Evolutionary conservation across 2,329 filamentous ascomycete species (phyloP), one percentile per base, ranked within the genome.

Genomic region (Pestalotiopsis sp.): DNA sequence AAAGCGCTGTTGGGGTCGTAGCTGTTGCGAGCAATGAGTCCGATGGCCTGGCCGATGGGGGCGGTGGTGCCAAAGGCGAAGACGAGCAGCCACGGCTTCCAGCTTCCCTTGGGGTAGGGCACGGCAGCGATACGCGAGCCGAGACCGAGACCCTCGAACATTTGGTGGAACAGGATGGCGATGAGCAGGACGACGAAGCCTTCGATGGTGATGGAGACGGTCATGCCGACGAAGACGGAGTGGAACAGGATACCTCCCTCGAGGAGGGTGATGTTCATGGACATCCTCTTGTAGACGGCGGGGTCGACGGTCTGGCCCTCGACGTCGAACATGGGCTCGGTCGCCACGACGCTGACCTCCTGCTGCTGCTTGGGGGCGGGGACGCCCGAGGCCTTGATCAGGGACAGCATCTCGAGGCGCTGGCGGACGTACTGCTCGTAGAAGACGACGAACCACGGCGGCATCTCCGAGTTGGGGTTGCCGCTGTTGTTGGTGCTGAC

Each of bases 241-340:
- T 94, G 92, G 77, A 94, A 94, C 12, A 94, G 83, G 71, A 94
- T 94, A 70, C 92, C 92, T 68, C 92, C 90, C 78, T 94, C 92
- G 4, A 94, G 86, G 2, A 94, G 85, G 4, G 92, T 87, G 72
- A 93, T 93, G 79, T 94, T 92, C 73, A 93, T 84, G 2, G 92
- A 86, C 77, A 90, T 87, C 74, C 89, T 91, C 75, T 88, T 86
- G 78, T 87, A 85, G 6, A 84, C 80, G 9, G 77, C 68, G 4
- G 83, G 82, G 71, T 86, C 82, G 14, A 86, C 81, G 0, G 75
- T 70, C 68, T 83, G 78, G 13, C 82, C 82, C 66, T 86, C 83
- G 56, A 81, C 80, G 63, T 86, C 84, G 56, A 81, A 78, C 70
- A 79, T 81, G 0, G 75, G 77, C 66, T 80, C 77, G 70, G 82